These are phyloP conservation scores for Eimeria brunetti DNA, from an alignment of 169 alveolate genomes.

Conservation along the genomic window DNA sequence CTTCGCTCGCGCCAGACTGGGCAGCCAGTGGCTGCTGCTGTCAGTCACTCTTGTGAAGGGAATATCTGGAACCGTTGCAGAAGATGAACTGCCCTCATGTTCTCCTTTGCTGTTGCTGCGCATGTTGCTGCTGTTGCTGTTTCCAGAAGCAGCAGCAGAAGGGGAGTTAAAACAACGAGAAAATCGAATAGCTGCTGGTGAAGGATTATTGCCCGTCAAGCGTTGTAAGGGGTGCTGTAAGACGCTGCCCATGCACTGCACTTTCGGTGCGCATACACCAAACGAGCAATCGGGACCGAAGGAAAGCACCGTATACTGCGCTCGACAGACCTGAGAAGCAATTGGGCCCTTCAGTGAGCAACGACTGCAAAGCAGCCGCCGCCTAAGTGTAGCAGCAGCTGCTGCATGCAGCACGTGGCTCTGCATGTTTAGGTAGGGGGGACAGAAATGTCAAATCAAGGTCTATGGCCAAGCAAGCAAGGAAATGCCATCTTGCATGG, in stretches of 20 bases:
- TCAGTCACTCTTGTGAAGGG: not conserved
- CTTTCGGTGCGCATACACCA: not conserved
- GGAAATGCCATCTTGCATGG: not conserved
- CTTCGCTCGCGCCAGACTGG: constrained; percentile 29
- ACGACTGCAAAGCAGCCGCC: not conserved
- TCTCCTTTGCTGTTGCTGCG: not conserved
- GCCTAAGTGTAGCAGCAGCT: constrained; percentile 2
- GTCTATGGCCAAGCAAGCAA: not conserved
- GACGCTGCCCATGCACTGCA: not conserved
- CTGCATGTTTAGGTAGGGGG: not conserved
- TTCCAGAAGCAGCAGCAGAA: not conserved
- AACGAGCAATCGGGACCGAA: not conserved
- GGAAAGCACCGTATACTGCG: not conserved
- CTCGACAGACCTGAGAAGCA: not conserved
- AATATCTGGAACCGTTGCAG: not conserved
- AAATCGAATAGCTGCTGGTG: not conserved
- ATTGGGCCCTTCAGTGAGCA: not conserved
- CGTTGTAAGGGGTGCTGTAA: not conserved
- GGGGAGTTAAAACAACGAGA: not conserved
- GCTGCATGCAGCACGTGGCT: constrained; percentile 6
- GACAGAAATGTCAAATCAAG: not conserved
- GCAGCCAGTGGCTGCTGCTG: constrained; percentile 52
- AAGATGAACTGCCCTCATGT: not conserved
- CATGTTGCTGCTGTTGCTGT: not conserved
- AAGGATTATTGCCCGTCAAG: not conserved